Evolutionary conservation across 345 rosid species (phyloP), one percentile per base, ranked within the genome.

Genomic region (Geranium brycei): DNA sequence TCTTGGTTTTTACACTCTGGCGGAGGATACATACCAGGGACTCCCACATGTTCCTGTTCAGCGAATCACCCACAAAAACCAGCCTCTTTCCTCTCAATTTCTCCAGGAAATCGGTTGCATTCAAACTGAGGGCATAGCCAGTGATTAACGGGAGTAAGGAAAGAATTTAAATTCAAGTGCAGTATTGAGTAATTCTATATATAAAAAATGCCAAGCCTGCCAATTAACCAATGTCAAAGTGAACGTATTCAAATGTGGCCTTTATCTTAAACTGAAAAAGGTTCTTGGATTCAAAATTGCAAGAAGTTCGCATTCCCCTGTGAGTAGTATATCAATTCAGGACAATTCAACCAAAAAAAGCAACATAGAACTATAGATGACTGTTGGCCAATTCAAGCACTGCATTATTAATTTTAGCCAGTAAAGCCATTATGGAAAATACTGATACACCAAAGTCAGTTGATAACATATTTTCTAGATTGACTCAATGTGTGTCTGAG

Each of bases 31-130:
- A 92, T 60, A 89, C 91, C 59, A 92, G 81, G 56, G 98, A 92
- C 67, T 92, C 87, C 97, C 95, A 91, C 96, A 92, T 86, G 77
- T 92, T 92, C 68, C 96, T 62, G 72, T 85, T 88, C 60, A 91
- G 77, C 0, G 98, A 92, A 68, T 92, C 95, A 55, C 95, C 96
- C 28, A 92, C 91, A 51, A 89, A 92, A 57, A 87, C 93, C 28
- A 89, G 76, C 72, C 82, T 92, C 81, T 83, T 82, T 73, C 89
- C 93, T 79, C 88, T 82, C 53, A 86, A 56, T 68, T 82, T 84
- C 82, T 85, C 88, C 51, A 91, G 78, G 74, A 88, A 88, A 79
- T 88, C 88, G 59, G 97, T 85, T 57, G 77, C 95, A 72, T 92
- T 87, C 77, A 71, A 65, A 17, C 74, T 71, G 69, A 60, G 51